A percentile compares a stretch with the other conserved stretches of the same genome.
phyloP scores from a whole-genome alignment of 169 alveolate genomes.

The Plasmodium chabaudi region DNA sequence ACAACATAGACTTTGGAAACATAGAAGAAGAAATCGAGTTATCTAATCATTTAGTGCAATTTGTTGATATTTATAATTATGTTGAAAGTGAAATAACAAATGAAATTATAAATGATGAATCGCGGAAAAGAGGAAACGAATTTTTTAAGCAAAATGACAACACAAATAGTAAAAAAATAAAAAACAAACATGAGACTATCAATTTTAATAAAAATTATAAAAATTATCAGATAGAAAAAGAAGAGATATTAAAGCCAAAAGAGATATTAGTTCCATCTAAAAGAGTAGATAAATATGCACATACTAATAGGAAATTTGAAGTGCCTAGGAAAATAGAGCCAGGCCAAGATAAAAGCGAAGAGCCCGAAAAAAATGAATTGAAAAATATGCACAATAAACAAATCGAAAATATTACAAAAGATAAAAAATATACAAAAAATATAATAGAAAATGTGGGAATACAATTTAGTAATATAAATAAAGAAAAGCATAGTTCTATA shows the following conservation, averaged over 20 bases:
- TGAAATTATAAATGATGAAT: slow-evolving; percentile 1
- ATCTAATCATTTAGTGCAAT: slow-evolving; percentile 14
- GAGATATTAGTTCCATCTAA: background rate
- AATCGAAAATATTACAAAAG: slow-evolving; percentile 1
- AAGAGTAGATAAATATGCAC: slow-evolving; percentile 4
- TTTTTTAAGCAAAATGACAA: background rate
- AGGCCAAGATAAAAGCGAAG: background rate
- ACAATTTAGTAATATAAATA: background rate
- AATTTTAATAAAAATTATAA: background rate
- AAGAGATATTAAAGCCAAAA: background rate
- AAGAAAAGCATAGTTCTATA: background rate
- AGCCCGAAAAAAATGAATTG: background rate
- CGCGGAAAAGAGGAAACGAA: slow-evolving; percentile 7
- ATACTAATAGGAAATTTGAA: slow-evolving; percentile 32
- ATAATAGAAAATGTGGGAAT: background rate
- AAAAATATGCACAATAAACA: background rate
- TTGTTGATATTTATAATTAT: slow-evolving; percentile 29
- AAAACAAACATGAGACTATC: background rate
- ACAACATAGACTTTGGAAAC: background rate
- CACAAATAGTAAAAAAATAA: slow-evolving; percentile 10
- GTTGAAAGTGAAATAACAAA: slow-evolving; percentile 17
- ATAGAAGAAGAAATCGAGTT: slow-evolving; percentile 46
- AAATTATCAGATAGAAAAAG: background rate
- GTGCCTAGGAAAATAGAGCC: slow-evolving; percentile 26
- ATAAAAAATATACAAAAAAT: background rate